Evolutionary conservation across 108 stramenopile species (phyloP).

Genomic region (Epithemia pelagica): DNA sequence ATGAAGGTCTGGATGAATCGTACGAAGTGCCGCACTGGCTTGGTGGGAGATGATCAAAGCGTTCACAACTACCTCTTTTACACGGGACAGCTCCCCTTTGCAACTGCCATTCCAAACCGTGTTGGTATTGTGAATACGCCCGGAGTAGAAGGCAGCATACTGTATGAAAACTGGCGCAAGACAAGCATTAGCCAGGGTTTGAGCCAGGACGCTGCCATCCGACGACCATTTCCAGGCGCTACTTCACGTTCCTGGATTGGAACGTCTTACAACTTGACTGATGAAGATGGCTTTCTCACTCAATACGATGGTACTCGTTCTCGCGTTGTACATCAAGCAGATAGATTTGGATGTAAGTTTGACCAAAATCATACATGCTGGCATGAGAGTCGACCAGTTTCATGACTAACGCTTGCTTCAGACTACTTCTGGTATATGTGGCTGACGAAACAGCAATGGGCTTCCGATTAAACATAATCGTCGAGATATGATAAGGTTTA

Average conservation of each 20-base stretch:
- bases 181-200: background rate
- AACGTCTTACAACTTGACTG: constrained; percentile 14
- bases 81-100: constrained; percentile 42
- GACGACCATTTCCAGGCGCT: constrained; percentile 5
- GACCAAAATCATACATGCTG: background rate
- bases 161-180: constrained; percentile 5
- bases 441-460: background rate
- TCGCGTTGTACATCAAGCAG: constrained; percentile 45
- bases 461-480: background rate
- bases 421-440: background rate
- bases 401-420: too few relatives aligned
- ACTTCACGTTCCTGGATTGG: background rate
- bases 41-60: constrained; percentile 58
- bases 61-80: constrained; percentile 81
- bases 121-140: constrained; percentile 27
- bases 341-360: constrained; percentile 24
- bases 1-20: constrained; percentile 49
- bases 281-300: constrained; percentile 32
- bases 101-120: constrained; percentile 25
- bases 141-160: constrained; percentile 7
- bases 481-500: too few relatives aligned
- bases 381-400: too few relatives aligned
- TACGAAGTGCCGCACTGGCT: constrained; percentile 39
- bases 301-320: constrained; percentile 38
- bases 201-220: background rate